Evolutionary conservation across 768 basidiomycete species (phyloP).

Genomic region (Amanita phalloides): DNA sequence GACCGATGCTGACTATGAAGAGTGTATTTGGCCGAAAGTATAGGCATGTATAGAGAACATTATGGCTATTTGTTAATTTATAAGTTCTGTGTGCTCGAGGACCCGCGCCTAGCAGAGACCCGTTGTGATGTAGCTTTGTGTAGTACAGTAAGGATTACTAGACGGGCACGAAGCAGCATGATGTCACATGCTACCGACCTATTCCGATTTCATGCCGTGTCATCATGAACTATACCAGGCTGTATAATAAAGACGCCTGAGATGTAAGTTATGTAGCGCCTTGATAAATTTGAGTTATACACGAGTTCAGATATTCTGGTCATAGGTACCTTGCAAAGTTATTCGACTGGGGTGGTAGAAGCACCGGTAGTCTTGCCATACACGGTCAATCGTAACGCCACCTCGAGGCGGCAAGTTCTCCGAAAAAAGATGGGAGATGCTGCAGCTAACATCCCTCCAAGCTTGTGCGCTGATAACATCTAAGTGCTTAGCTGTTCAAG

Average conservation of each 20-base stretch:
- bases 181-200: background rate
- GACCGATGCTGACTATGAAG: constrained; percentile 17
- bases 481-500: background rate
- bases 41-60: constrained; percentile 8
- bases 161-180: background rate
- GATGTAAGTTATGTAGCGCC: background rate
- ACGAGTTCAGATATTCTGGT: background rate
- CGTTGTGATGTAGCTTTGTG: too few species aligned
- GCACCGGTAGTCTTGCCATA: constrained; percentile 59
- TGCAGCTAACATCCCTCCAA: constrained; percentile 55
- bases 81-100: too few species aligned
- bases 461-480: constrained; percentile 38
- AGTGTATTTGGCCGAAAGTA: constrained; percentile 22
- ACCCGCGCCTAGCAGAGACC: too few species aligned
- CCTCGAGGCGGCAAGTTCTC: constrained; percentile 26
- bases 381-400: constrained; percentile 53
- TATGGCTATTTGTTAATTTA: too few species aligned
- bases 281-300: background rate
- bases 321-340: background rate
- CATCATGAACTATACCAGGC: background rate
- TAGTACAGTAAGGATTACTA: background rate
- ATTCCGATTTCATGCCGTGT: background rate
- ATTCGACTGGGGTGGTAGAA: constrained; percentile 10
- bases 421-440: constrained; percentile 50
- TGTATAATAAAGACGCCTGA: background rate